These are phyloP conservation scores for Penstemon eatonii DNA, from an alignment of 257 asterid genomes.

Conservation along the genomic window DNA sequence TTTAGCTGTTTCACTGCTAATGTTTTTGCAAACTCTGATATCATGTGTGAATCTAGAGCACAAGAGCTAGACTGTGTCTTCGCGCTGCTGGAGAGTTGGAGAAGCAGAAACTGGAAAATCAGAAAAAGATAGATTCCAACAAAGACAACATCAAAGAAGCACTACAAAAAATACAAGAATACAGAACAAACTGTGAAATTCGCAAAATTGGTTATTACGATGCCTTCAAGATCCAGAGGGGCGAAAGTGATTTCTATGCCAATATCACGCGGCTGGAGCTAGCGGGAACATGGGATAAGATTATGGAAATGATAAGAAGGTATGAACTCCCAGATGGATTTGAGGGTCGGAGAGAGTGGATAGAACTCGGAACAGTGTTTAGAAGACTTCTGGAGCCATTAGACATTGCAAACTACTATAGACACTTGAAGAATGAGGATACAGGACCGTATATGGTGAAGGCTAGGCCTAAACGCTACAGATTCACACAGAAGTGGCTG, in stretches of 20 bases:
- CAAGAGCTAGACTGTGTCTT: conserved; percentile 73
- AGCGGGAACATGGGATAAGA: conserved; percentile 76
- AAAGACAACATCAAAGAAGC: conserved; percentile 47
- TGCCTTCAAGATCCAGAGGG: conserved; percentile 68
- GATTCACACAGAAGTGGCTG: conserved; percentile 69
- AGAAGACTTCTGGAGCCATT: conserved; percentile 77
- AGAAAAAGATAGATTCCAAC: conserved; percentile 51
- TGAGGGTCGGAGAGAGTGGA: conserved; percentile 80
- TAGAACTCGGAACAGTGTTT: conserved; percentile 64
- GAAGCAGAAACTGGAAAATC: conserved; percentile 65
- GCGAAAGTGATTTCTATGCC: conserved; percentile 54
- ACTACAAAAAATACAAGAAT: conserved; percentile 56
- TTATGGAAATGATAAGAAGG: conserved; percentile 68
- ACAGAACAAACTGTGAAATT: conserved; percentile 62
- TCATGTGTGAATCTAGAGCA: conserved; percentile 43
- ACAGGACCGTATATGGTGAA: conserved; percentile 80
- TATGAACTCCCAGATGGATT: conserved; percentile 80
- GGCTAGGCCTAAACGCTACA: conserved; percentile 73
- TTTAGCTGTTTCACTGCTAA: not conserved
- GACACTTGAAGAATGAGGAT: conserved; percentile 73
- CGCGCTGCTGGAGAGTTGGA: conserved; percentile 86
- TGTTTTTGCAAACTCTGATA: not conserved
- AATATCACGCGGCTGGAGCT: conserved; percentile 69
- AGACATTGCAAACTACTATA: conserved; percentile 82
- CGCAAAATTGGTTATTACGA: conserved; percentile 80